Conservation (phyloP, 495 filamentous ascomycete species). For the Neurospora sp. region DNA sequence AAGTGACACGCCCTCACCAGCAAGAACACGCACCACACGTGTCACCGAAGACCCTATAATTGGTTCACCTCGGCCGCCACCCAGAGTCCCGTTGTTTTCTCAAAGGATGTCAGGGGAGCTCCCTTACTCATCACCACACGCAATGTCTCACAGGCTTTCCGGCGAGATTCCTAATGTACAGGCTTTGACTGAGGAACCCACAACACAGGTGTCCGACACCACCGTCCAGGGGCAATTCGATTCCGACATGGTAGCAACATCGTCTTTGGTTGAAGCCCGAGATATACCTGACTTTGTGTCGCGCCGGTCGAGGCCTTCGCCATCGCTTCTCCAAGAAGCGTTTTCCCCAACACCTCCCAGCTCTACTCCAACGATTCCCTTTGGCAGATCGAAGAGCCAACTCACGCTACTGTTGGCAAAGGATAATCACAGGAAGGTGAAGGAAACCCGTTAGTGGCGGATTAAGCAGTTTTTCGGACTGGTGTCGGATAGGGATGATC, state of each 20-base stretch:
- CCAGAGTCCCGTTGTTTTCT: background rate
- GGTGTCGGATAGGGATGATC: background rate
- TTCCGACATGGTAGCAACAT: slow-evolving; percentile 16
- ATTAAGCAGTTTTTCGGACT: background rate
- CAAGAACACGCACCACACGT: slow-evolving; percentile 23
- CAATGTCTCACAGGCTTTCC: background rate
- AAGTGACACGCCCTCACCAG: slow-evolving; percentile 16
- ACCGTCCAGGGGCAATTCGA: slow-evolving; percentile 29
- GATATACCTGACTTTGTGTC: slow-evolving; percentile 15
- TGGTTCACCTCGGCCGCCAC: slow-evolving; percentile 3
- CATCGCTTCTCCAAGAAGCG: slow-evolving; percentile 19
- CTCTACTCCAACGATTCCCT: slow-evolving; percentile 22
- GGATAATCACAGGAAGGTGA: slow-evolving; percentile 14
- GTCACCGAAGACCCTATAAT: background rate
- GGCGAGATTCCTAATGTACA: background rate
- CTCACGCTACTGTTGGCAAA: slow-evolving; percentile 38
- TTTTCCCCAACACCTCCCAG: slow-evolving; percentile 31
- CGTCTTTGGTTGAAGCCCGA: slow-evolving; percentile 9
- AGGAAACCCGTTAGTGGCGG: background rate
- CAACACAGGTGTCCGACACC: slow-evolving; percentile 21
- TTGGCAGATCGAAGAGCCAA: slow-evolving; percentile 41
- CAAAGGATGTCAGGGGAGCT: background rate
- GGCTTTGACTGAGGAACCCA: slow-evolving; percentile 17
- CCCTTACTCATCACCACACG: background rate
- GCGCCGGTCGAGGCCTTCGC: slow-evolving; percentile 15